Conservation (phyloP, 148 eudicot genomes). For the Vaccinium myrtillus region DNA sequence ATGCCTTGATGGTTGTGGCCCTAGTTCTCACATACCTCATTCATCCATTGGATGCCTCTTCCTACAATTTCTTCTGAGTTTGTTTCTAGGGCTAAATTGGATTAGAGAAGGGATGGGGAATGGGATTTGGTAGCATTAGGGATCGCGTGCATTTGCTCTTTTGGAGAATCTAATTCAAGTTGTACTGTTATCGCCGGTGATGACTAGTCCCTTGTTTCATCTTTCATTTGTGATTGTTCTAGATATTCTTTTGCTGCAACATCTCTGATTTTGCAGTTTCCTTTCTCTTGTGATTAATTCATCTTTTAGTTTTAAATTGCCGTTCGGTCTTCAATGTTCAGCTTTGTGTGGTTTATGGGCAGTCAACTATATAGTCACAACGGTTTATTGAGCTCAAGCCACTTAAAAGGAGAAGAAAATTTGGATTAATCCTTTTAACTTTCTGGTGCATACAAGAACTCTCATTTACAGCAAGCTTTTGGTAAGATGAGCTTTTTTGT, state of each 20-base stretch:
- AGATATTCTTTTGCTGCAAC: conserved; percentile 9
- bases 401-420: neutral
- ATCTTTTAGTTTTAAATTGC: neutral
- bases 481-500: neutral
- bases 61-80: conserved; percentile 17
- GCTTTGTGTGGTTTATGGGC: neutral
- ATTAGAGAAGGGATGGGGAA: neutral
- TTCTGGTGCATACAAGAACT: neutral
- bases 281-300: conserved; percentile 2
- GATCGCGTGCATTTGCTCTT: neutral
- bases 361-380: neutral
- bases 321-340: neutral
- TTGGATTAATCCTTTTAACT: neutral
- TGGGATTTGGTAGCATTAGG: neutral
- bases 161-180: neutral
- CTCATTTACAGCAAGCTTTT: neutral
- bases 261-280: conserved; percentile 3
- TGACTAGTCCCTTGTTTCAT: neutral
- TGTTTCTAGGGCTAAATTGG: neutral
- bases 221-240: neutral
- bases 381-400: neutral
- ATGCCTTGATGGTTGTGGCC: conserved; percentile 41
- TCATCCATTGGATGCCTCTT: conserved; percentile 38
- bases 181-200: neutral
- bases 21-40: conserved; percentile 44